These are phyloP conservation scores for Suillus sp. DNA, from an alignment of 768 basidiomycete genomes.

Conservation along the genomic window DNA sequence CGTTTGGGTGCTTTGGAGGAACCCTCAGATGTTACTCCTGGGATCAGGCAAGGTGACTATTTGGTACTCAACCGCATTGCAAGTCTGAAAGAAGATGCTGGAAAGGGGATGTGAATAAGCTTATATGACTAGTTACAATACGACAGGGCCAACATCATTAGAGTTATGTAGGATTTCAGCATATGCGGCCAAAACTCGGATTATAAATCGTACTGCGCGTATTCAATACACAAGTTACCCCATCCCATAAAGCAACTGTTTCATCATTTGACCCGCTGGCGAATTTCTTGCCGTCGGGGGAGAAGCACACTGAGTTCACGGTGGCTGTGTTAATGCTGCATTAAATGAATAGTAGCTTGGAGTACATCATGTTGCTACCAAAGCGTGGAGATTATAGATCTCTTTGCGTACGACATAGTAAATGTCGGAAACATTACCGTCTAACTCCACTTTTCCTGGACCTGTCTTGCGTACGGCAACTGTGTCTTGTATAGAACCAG, in stretches of 20 bases:
- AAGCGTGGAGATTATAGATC: slow-evolving; percentile 89
- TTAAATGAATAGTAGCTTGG: neutral
- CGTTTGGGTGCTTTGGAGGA: slow-evolving; percentile 65
- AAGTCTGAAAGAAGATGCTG: slow-evolving; percentile 91
- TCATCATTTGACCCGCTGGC: too few species aligned
- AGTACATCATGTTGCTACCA: slow-evolving; percentile 63
- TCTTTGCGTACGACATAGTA: slow-evolving; percentile 89
- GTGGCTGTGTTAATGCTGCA: too few species aligned
- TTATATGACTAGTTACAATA: neutral
- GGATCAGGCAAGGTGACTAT: slow-evolving; percentile 68
- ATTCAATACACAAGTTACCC: too few species aligned
- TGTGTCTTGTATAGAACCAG: slow-evolving; percentile 57
- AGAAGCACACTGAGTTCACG: too few species aligned
- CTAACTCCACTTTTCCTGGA: slow-evolving; percentile 83
- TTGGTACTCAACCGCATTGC: slow-evolving; percentile 91
- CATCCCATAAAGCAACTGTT: too few species aligned
- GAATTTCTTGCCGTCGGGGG: too few species aligned
- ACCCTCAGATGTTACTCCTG: slow-evolving; percentile 41
- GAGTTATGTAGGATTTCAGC: neutral
- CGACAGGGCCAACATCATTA: neutral
- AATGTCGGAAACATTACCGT: slow-evolving; percentile 84
- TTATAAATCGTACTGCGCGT: neutral
- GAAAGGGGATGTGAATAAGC: slow-evolving; percentile 51
- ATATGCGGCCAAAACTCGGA: neutral
- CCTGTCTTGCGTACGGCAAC: slow-evolving; percentile 90